Evolutionary conservation across 1,139 yeast genomes (phyloP), one percentile per base, ranked within the genome.

Genomic region (Pneumocystis wakefieldiae): DNA sequence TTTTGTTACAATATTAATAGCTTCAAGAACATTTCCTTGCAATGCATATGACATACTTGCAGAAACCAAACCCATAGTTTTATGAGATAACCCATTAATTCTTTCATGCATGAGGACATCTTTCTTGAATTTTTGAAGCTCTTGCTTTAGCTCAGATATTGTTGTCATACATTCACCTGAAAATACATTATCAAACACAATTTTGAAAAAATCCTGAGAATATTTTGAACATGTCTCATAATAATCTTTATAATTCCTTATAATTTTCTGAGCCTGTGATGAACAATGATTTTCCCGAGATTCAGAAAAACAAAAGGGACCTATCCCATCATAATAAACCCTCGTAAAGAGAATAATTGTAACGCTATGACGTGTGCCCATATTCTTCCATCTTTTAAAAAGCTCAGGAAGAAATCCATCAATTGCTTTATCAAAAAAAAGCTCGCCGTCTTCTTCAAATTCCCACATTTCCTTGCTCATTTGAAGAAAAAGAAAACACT

Each of bases 401-500:
- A 92, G 86, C 67, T 85, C 87, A 0, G 99, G 98, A 66, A 94
- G 83, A 64, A 92, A 78, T 29, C 95, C 87, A 72, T 92, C 91
- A 62, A 94, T 89, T 70, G 94, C 82, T 73, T 90, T 90, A 73
- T 91, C 95, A 72, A 91, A 92, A 81, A 89, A 82, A 62, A 91
- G 87, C 71, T 91, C 97, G 0, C 98, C 98, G 69, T 86, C 87
- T 71, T 91, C 97, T 74, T 92, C 97, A 73, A 94, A 94, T 72
- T 91, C 90, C 95, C 97, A 94, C 97, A 92, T 94, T 71, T 94
- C 99, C 57, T 86, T 80, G 1, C 97, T 87, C 68, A 91, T 82
- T 72, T 94, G 98, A 62, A 94, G 83, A 66, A 94, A 78, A 61
- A 91, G 87, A 14, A 90, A 81, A 66, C 91, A 76, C 65, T 87